Percentiles rank a stretch among this genome's conserved stretches.
These are phyloP conservation scores for Fusarium verrucosum DNA, from an alignment of 2,329 filamentous ascomycete species.

Conservation along the genomic window DNA sequence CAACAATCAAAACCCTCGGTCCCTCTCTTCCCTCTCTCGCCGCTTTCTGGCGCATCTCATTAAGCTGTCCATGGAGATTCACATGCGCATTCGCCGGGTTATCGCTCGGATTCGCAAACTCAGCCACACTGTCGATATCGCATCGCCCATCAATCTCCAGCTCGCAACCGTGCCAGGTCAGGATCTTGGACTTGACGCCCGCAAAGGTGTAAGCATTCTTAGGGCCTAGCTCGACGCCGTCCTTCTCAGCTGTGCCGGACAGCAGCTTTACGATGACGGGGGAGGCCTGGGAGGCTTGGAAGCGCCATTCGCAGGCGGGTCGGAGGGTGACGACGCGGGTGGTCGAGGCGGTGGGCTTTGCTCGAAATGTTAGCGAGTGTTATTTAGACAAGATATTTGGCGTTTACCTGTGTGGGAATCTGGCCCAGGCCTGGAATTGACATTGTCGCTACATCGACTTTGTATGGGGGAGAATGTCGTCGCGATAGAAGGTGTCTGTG, in stretches of 20 bases:
- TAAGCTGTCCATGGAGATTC: constrained; percentile 89
- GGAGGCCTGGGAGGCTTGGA: constrained; percentile 69
- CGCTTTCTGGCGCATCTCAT: constrained; percentile 73
- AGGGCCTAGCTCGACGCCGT: constrained; percentile 90
- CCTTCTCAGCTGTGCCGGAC: constrained; percentile 87
- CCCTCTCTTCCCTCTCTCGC: constrained; percentile 62
- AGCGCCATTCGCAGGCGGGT: constrained; percentile 79
- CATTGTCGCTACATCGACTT: constrained; percentile 60
- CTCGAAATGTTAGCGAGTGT: constrained; percentile 24
- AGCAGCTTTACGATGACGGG: constrained; percentile 68
- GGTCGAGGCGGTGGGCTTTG: constrained; percentile 51
- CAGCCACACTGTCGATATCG: constrained; percentile 64
- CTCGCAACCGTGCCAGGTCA: constrained; percentile 90
- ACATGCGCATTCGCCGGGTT: constrained; percentile 83
- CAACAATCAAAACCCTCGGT: constrained; percentile 85
- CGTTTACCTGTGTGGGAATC: constrained; percentile 66
- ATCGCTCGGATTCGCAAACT: constrained; percentile 74
- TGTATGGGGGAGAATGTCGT: constrained; percentile 15
- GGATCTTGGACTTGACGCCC: constrained; percentile 85
- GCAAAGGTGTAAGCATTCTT: constrained; percentile 83
- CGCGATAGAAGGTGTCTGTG: constrained; percentile 26
- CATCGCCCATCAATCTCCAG: constrained; percentile 77
- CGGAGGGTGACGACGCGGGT: constrained; percentile 63
- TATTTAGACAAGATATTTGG: rapidly evolving
- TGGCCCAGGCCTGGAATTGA: constrained; percentile 79